Conservation (phyloP, 176 grass and related monocot genomes). For the Oryza glaberrima region DNA sequence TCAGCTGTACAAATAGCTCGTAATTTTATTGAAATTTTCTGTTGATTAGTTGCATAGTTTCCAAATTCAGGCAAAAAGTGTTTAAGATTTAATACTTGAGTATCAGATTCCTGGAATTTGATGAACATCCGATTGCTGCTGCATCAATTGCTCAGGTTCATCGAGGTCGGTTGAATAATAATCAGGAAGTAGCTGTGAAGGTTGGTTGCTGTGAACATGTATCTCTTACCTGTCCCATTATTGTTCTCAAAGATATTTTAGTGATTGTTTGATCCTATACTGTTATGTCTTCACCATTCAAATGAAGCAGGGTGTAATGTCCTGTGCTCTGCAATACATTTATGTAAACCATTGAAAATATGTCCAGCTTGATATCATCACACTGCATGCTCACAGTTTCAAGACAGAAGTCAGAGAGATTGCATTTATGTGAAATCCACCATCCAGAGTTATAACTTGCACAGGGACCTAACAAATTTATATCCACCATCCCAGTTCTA, state of each 20-base stretch:
- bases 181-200: constrained; percentile 91
- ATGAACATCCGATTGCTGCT: constrained; percentile 93
- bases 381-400: background rate
- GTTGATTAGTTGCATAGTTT: constrained; percentile 34
- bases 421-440: constrained; percentile 26
- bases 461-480: background rate
- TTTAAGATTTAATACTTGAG: constrained; percentile 46
- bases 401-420: constrained; percentile 8
- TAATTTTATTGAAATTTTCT: constrained; percentile 16
- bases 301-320: constrained; percentile 3
- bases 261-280: background rate
- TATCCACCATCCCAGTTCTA: constrained; percentile 10
- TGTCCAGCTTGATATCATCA: constrained; percentile 20
- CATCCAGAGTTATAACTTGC: constrained; percentile 24
- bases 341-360: constrained; percentile 16
- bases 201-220: constrained; percentile 50
- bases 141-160: constrained; percentile 99
- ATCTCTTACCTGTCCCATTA: constrained; percentile 29
- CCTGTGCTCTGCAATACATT: constrained; percentile 13
- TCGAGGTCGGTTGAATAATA: constrained; percentile 69
- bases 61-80: constrained; percentile 13
- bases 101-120: constrained; percentile 87
- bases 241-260: constrained; percentile 11
- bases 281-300: constrained; percentile 17
- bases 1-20: constrained; percentile 21